phyloP scores from a whole-genome alignment of 345 rosid species.

The Hevea brasiliensis region DNA sequence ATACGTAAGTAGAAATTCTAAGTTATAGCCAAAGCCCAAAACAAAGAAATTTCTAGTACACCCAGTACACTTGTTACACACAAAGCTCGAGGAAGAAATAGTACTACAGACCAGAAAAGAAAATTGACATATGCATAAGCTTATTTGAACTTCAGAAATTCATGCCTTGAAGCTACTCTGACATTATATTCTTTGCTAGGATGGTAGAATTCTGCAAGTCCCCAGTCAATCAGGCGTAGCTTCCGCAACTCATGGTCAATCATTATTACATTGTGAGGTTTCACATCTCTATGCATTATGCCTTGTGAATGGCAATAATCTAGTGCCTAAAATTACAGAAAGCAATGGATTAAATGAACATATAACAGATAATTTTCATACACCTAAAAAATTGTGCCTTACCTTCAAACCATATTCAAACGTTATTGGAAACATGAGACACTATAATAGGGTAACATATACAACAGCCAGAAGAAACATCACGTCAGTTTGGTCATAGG shows the following conservation, averaged over 20 bases:
- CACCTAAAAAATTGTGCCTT: background rate
- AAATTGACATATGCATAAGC: background rate
- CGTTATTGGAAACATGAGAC: background rate
- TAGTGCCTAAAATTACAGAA: constrained; percentile 49
- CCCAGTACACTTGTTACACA: too few relatives aligned
- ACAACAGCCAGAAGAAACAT: background rate
- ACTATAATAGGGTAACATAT: too few relatives aligned
- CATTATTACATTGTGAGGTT: constrained; percentile 97
- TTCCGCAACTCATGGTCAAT: constrained; percentile 91
- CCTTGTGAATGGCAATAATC: constrained; percentile 89
- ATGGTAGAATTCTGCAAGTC: constrained; percentile 92
- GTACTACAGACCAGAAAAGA: background rate
- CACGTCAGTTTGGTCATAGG: background rate
- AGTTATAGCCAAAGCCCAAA: too few relatives aligned
- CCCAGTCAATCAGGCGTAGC: constrained; percentile 94
- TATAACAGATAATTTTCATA: too few relatives aligned
- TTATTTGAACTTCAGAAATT: too few relatives aligned
- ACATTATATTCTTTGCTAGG: constrained; percentile 92
- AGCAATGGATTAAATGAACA: background rate
- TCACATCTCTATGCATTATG: constrained; percentile 88
- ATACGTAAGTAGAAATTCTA: too few relatives aligned
- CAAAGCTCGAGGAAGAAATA: too few relatives aligned
- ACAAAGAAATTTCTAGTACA: too few relatives aligned
- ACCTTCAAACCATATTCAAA: background rate
- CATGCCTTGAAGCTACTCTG: constrained; percentile 84